Evolutionary conservation across 768 basidiomycete genomes (phyloP), one percentile per base, ranked within the genome.

Genomic region (Lyophyllum semitale): DNA sequence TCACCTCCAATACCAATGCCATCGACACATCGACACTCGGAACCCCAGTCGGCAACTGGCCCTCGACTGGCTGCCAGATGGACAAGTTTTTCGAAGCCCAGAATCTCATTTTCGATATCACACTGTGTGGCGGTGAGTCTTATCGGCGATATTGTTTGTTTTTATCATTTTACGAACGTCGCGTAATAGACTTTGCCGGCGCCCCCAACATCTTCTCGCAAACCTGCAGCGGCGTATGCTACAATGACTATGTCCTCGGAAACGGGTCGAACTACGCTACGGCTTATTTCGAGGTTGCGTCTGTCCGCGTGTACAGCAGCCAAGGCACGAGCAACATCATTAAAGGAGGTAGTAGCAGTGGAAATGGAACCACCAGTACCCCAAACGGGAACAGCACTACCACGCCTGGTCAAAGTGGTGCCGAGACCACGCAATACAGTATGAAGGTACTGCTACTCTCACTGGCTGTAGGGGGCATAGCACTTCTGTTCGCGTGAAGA

Each of bases 251-350:
- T 54, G 88, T 91, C 38, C 71, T 88, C 53, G 85, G 86, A 8
- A 66, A 82, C 53, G 79, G 83, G 3, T 78, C 83, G 17, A 79
- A 77, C 60, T 91, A 85, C 68, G 76, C 82, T 65, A 77, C 74
- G 29, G 87, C 87, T 0, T 88, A 85, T 72, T 93, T 91, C 60
- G 89, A 92, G 65, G 78, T 93, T 50, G 76, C 79, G 13, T 84
- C 77, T 26, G 74, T 89, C 55, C 76, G 78, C 43, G 71, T 86
- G 13, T 86, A 72, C 60, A 71, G 78, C 50, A 57, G 67, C 3
- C 51, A 57, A 20, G 72, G 71, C 25, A 65, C 65, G 12, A 71
- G 58, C 57, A 71, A 65, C 35, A 48, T 69, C 20, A 47, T 65
- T 41, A 38, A 22, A 1, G 54, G 50, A 41, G 63, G 46, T 7